phyloP scores from a whole-genome alignment of 164 flowering plant genomes.

The Macadamia tetraphylla region DNA sequence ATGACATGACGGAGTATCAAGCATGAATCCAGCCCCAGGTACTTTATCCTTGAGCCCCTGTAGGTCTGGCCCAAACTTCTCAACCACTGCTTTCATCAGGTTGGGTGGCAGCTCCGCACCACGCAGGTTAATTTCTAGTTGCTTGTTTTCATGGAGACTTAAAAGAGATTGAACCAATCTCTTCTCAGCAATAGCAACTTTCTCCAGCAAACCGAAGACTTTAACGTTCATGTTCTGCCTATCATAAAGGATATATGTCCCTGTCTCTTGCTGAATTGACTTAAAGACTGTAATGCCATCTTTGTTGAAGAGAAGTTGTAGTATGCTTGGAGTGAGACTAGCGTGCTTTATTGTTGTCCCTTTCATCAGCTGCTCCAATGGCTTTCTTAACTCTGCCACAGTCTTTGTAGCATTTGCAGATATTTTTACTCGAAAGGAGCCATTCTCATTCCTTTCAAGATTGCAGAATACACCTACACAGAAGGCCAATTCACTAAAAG shows the following conservation, averaged over 20 bases:
- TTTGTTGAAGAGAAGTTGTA: slow-evolving; percentile 56
- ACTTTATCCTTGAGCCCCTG: slow-evolving; percentile 61
- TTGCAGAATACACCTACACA: slow-evolving; percentile 50
- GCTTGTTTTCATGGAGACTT: slow-evolving; percentile 52
- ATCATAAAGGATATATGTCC: slow-evolving; percentile 63
- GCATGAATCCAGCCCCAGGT: slow-evolving; percentile 54
- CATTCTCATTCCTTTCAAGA: slow-evolving; percentile 52
- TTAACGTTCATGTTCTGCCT: slow-evolving; percentile 39
- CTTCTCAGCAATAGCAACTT: slow-evolving; percentile 40
- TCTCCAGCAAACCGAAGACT: slow-evolving; percentile 56
- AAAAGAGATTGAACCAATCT: slow-evolving; percentile 51
- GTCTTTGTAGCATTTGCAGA: slow-evolving; percentile 74
- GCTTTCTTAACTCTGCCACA: slow-evolving; percentile 76
- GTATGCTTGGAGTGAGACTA: slow-evolving; percentile 45
- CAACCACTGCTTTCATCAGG: slow-evolving; percentile 71
- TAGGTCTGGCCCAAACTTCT: slow-evolving; percentile 76
- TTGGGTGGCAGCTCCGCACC: slow-evolving; percentile 51
- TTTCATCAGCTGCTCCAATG: slow-evolving; percentile 72
- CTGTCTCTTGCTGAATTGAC: slow-evolving; percentile 54
- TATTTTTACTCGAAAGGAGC: slow-evolving; percentile 70
- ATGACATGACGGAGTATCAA: slow-evolving; percentile 59
- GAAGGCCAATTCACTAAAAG: neutral
- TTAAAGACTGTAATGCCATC: slow-evolving; percentile 58
- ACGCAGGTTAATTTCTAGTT: slow-evolving; percentile 63
- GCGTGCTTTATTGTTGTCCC: slow-evolving; percentile 57